Evolutionary conservation across 1,284 basidiomycete species (phyloP).

Genomic region (Malassezia furfur): DNA sequence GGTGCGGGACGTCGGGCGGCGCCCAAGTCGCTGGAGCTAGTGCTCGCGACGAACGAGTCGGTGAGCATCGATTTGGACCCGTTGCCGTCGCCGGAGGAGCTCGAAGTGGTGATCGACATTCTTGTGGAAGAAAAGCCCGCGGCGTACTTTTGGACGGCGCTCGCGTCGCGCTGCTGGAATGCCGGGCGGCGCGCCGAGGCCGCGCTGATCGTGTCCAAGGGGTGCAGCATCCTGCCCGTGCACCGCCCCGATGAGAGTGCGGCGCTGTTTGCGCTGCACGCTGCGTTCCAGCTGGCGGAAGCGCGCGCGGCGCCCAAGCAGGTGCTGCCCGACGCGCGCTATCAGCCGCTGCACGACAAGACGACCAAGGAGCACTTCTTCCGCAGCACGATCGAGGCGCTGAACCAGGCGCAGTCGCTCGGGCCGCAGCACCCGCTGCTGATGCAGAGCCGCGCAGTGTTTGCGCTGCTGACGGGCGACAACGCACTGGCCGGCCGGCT

Average conservation of each 20-base stretch:
- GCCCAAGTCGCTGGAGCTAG: constrained; percentile 31
- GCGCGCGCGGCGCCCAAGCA: constrained; percentile 35
- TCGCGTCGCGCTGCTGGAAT: constrained; percentile 31
- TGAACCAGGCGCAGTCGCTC: constrained; percentile 21
- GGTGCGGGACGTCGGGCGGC: neutral
- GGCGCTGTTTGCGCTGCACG: constrained; percentile 30
- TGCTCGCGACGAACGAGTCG: constrained; percentile 34
- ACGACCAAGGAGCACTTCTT: constrained; percentile 27
- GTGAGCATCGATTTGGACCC: constrained; percentile 37
- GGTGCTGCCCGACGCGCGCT: constrained; percentile 33
- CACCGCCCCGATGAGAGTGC: constrained; percentile 27
- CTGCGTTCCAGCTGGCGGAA: constrained; percentile 26
- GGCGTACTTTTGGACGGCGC: constrained; percentile 34
- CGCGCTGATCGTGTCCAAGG: constrained; percentile 23
- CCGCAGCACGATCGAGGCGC: constrained; percentile 18
- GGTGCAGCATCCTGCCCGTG: constrained; percentile 25
- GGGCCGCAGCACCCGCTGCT: constrained; percentile 28
- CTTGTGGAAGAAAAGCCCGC: constrained; percentile 32
- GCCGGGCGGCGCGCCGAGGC: constrained; percentile 28
- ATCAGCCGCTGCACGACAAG: constrained; percentile 26
- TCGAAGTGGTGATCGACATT: constrained; percentile 35
- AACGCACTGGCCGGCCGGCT: constrained; percentile 25
- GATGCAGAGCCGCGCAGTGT: constrained; percentile 26
- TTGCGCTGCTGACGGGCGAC: constrained; percentile 26
- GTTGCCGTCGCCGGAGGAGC: constrained; percentile 32